A percentile compares a stretch with the other conserved stretches of the same genome.
Conservation (phyloP, 805 yeast genomes). For the Ogataea polymorpha region DNA sequence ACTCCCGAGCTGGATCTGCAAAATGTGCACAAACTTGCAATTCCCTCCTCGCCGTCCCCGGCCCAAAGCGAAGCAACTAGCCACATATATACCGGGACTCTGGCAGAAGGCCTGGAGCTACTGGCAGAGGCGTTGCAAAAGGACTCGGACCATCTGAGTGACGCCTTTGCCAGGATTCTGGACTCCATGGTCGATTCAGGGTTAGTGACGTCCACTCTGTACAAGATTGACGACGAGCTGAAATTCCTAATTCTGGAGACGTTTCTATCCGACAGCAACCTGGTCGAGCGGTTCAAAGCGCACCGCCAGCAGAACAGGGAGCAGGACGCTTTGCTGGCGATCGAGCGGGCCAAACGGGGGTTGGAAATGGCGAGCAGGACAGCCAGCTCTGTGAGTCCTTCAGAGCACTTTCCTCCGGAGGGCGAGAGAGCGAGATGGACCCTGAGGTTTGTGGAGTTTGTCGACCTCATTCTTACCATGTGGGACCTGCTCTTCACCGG, state of each 20-base stretch:
- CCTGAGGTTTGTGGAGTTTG: background rate
- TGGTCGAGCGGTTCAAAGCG: conserved; percentile 14
- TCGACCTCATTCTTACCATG: background rate
- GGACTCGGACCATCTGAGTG: conserved; percentile 18
- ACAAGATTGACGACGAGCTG: conserved; percentile 12
- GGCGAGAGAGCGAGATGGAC: background rate
- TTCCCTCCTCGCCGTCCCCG: background rate
- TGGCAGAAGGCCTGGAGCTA: conserved; percentile 17
- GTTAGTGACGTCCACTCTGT: conserved; percentile 6
- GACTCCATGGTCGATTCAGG: conserved; percentile 14
- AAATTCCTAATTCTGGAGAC: conserved; percentile 19
- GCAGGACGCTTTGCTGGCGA: background rate
- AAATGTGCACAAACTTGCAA: background rate
- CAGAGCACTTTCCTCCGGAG: background rate
- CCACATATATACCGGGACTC: conserved; percentile 4
- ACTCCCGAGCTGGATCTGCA: background rate
- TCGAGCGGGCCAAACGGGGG: background rate
- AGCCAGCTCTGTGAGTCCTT: background rate
- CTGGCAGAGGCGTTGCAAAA: conserved; percentile 17
- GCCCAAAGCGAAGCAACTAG: conserved; percentile 3
- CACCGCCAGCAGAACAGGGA: background rate
- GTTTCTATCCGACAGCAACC: conserved; percentile 19
- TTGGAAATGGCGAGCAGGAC: background rate
- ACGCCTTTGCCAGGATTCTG: conserved; percentile 15
- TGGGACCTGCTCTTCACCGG: background rate